Evolutionary conservation across 2,329 filamentous ascomycete genomes (phyloP).

Genomic region (Penicillium sp.): DNA sequence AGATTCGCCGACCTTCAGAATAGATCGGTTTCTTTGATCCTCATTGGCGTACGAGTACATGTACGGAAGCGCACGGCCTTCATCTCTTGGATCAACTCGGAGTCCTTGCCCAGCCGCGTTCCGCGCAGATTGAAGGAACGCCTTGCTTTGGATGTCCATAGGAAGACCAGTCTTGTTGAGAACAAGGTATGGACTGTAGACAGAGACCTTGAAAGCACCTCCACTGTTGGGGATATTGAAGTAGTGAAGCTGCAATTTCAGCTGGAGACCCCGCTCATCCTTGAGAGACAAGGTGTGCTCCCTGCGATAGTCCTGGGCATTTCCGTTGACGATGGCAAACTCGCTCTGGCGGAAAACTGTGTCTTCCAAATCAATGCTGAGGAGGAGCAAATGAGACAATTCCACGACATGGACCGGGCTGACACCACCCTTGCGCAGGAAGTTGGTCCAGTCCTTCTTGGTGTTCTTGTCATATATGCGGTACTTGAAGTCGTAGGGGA

Average conservation of each 20-base stretch:
- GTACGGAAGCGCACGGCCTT: conserved; percentile 73
- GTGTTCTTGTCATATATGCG: conserved; percentile 98
- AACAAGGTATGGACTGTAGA: conserved; percentile 93
- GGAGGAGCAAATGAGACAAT: conserved; percentile 84
- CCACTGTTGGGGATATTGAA: conserved; percentile 87
- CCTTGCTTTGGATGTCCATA: conserved; percentile 84
- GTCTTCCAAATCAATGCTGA: conserved; percentile 96
- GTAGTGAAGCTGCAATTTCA: conserved; percentile 88
- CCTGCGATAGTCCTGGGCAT: conserved; percentile 80
- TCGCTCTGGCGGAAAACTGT: conserved; percentile 93
- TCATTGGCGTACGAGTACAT: conserved; percentile 95
- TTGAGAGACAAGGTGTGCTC: conserved; percentile 80
- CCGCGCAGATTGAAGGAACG: conserved; percentile 79
- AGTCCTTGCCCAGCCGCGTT: conserved; percentile 80
- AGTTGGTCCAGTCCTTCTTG: conserved; percentile 98
- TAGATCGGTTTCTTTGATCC: conserved; percentile 85
- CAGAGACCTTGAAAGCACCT: conserved; percentile 91
- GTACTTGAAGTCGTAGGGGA: conserved; percentile 99
- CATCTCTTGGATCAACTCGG: conserved; percentile 53
- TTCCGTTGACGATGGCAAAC: conserved; percentile 95
- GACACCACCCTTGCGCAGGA: conserved; percentile 91
- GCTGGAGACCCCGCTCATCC: conserved; percentile 75
- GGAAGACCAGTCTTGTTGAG: conserved; percentile 93
- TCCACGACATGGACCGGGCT: conserved; percentile 98
- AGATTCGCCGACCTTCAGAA: conserved; percentile 85